These are phyloP conservation scores for Elsinoe fawcettii DNA, from an alignment of 2,329 filamentous ascomycete species.

Conservation along the genomic window DNA sequence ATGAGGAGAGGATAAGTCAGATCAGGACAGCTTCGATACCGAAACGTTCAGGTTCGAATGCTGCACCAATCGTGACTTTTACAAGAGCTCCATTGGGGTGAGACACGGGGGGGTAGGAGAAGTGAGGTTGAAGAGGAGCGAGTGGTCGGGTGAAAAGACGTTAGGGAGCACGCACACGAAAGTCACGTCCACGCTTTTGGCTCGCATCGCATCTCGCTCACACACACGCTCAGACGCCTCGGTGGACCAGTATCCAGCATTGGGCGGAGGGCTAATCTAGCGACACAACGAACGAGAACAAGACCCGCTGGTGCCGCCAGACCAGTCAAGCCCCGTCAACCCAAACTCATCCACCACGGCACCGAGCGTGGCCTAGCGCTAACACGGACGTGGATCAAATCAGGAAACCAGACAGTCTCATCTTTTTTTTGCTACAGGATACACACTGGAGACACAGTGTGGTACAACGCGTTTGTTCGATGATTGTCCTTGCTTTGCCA, in stretches of 20 bases:
- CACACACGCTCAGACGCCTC: constrained; percentile 2
- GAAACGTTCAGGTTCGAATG: constrained; percentile 13
- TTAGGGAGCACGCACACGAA: constrained; percentile 14
- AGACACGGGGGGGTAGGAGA: constrained; percentile 14
- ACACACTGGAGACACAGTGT: too few relatives aligned
- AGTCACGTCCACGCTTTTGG: not conserved
- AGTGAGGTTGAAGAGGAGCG: constrained; percentile 12
- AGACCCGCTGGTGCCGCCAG: constrained; percentile 7
- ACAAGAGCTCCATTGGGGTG: constrained; percentile 14
- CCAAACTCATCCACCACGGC: constrained; percentile 8
- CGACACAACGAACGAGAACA: constrained; percentile 8
- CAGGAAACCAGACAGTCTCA: constrained; percentile 14
- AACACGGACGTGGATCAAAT: constrained; percentile 10
- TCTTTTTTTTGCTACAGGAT: not conserved
- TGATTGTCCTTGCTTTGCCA: not conserved
- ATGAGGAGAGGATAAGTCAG: constrained; percentile 10
- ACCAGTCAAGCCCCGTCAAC: constrained; percentile 5
- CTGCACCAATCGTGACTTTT: constrained; percentile 13
- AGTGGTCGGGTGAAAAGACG: constrained; percentile 15
- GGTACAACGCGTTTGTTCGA: constrained; percentile 1
- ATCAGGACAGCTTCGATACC: constrained; percentile 11
- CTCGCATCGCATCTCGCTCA: not conserved
- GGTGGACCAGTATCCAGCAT: not conserved
- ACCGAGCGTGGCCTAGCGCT: constrained; percentile 11
- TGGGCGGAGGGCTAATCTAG: constrained; percentile 11